Evolutionary conservation across 208 protist genomes (phyloP).

Genomic region (Wallacemonas sp.): DNA sequence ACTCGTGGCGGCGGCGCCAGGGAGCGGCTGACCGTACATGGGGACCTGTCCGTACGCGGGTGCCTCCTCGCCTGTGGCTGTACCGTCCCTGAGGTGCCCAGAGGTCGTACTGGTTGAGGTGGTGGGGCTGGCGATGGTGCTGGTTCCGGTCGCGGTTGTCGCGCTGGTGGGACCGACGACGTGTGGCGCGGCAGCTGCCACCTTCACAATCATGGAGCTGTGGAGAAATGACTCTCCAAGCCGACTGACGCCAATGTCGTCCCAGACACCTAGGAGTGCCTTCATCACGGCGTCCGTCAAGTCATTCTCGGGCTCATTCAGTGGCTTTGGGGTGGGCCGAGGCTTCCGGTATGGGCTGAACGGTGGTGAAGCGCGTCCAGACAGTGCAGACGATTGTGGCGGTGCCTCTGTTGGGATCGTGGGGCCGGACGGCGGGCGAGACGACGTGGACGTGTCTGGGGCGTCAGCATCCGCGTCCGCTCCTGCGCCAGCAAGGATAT

Average conservation of each 20-base stretch:
- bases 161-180: too few species aligned
- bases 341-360: conserved; percentile 16
- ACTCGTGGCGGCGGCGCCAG: conserved; percentile 2
- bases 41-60: conserved; percentile 79
- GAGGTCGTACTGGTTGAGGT: too few species aligned
- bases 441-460: not conserved
- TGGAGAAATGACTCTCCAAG: conserved; percentile 80
- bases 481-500: conserved; percentile 58
- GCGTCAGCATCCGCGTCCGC: conserved; percentile 31
- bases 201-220: conserved; percentile 89
- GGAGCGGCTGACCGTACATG: conserved; percentile 61
- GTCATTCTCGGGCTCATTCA: conserved; percentile 72
- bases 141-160: too few species aligned
- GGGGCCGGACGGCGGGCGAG: conserved; percentile 1
- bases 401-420: conserved; percentile 17
- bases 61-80: too few species aligned
- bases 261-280: conserved; percentile 80
- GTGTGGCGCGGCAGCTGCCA: conserved; percentile 69
- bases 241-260: conserved; percentile 67
- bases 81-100: too few species aligned
- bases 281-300: conserved; percentile 62
- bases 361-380: too few species aligned
- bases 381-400: not conserved
- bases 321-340: conserved; percentile 76
- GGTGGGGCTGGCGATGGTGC: too few species aligned